These are phyloP conservation scores for Penicillium sp. DNA, from an alignment of 2,329 filamentous ascomycete genomes.

Conservation along the genomic window DNA sequence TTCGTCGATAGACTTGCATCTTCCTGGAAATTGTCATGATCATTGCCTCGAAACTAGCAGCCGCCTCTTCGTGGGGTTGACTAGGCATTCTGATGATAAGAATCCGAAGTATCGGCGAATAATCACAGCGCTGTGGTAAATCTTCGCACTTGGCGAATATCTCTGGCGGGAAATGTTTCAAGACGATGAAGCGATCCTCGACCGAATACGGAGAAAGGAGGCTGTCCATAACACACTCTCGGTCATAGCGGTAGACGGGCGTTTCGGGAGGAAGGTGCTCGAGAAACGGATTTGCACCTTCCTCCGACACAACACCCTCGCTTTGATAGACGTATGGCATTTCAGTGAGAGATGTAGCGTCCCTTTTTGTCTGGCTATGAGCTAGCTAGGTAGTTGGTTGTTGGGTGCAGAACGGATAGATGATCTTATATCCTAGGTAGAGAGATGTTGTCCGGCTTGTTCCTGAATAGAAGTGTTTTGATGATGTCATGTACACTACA, in stretches of 20 bases:
- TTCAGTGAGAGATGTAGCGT: neutral
- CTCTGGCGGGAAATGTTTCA: constrained; percentile 3
- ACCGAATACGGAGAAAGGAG: constrained; percentile 1
- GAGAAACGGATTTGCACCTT: neutral
- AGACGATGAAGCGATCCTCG: constrained; percentile 5
- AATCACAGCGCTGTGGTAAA: constrained; percentile 4
- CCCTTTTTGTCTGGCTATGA: neutral
- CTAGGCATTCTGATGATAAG: constrained; percentile 5
- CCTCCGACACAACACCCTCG: constrained; percentile 1
- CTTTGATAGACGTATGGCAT: neutral
- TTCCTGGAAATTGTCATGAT: neutral
- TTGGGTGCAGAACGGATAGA: no score
- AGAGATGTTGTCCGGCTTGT: no score
- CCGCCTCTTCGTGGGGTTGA: neutral
- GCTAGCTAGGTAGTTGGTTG: neutral
- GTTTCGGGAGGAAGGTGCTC: constrained; percentile 4
- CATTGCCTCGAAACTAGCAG: neutral
- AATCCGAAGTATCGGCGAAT: constrained; percentile 4
- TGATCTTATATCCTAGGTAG: no score
- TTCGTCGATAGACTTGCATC: neutral
- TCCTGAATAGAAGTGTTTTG: no score
- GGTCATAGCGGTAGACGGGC: constrained; percentile 2
- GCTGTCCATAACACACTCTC: neutral
- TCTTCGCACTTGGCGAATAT: neutral
- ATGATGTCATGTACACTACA: no score